Conservation (phyloP, 768 basidiomycete species). For the Crassisporium funariophilum region DNA sequence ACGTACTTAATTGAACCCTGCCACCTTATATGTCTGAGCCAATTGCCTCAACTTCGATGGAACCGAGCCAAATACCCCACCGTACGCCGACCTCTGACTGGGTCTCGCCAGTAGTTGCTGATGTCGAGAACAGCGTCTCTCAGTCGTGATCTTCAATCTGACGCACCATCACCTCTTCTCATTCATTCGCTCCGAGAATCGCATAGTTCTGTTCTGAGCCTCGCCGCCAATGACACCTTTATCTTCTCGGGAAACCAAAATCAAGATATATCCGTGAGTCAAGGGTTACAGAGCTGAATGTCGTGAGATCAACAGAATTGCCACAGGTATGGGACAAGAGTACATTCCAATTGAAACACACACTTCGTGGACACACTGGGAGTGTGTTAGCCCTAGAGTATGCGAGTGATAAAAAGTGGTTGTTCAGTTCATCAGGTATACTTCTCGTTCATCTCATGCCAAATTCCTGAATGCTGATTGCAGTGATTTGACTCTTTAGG, state of each 20-base stretch:
- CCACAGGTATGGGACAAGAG: slow-evolving; percentile 83
- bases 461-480: background rate
- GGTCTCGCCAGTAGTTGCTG: slow-evolving; percentile 4
- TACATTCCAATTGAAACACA: slow-evolving; percentile 66
- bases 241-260: slow-evolving; percentile 87
- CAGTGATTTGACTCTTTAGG: slow-evolving; percentile 45
- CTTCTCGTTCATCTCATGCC: background rate
- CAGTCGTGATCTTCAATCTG: slow-evolving; percentile 52
- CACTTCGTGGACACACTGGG: slow-evolving; percentile 79
- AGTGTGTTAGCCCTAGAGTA: slow-evolving; percentile 82
- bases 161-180: slow-evolving; percentile 47
- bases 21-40: background rate
- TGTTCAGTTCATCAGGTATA: slow-evolving; percentile 88
- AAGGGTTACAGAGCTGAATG: background rate
- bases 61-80: slow-evolving; percentile 17
- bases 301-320: background rate
- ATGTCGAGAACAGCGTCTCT: slow-evolving; percentile 51
- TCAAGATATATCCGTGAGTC: slow-evolving; percentile 69
- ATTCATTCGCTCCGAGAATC: slow-evolving; percentile 73
- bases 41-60: slow-evolving; percentile 6
- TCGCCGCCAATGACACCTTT: slow-evolving; percentile 69
- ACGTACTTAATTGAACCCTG: too few relatives aligned
- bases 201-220: slow-evolving; percentile 69
- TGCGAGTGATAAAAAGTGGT: slow-evolving; percentile 75
- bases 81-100: slow-evolving; percentile 15